These are phyloP conservation scores for Leccinum truebloodii DNA, from an alignment of 768 basidiomycete genomes.

Conservation along the genomic window DNA sequence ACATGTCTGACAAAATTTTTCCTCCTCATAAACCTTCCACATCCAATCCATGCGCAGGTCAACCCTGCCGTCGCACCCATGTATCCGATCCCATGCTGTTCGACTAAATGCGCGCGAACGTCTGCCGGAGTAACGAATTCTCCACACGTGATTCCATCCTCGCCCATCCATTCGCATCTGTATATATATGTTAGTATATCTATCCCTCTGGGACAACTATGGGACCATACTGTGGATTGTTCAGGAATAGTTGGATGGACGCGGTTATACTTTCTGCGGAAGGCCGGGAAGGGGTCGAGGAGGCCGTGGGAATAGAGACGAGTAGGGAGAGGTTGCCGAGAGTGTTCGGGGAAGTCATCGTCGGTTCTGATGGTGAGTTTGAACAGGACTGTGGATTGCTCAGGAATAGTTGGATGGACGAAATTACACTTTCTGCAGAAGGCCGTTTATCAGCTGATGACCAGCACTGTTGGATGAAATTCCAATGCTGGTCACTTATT, in stretches of 20 bases:
- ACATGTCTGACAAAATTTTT: neutral
- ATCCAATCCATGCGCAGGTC: neutral
- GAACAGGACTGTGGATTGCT: neutral
- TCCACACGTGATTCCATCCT: neutral
- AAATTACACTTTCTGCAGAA: neutral
- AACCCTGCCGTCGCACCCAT: neutral
- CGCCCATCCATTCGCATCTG: neutral
- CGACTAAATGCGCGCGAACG: neutral
- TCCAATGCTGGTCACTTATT: no score
- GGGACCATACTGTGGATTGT: no score
- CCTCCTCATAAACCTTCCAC: neutral
- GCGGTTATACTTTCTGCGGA: no score
- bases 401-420: neutral
- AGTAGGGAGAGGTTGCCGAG: slow-evolving; percentile 12
- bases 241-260: no score
- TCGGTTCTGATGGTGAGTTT: neutral
- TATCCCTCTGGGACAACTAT: no score
- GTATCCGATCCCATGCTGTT: neutral
- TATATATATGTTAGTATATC: no score
- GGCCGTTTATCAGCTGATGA: neutral
- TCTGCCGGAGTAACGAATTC: neutral
- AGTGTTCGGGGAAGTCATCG: neutral
- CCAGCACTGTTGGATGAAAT: no score
- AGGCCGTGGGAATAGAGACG: no score
- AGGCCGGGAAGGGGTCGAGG: no score